These are phyloP conservation scores for Aureobasidium sp. DNA, from an alignment of 2,329 filamentous ascomycete genomes.

Conservation along the genomic window DNA sequence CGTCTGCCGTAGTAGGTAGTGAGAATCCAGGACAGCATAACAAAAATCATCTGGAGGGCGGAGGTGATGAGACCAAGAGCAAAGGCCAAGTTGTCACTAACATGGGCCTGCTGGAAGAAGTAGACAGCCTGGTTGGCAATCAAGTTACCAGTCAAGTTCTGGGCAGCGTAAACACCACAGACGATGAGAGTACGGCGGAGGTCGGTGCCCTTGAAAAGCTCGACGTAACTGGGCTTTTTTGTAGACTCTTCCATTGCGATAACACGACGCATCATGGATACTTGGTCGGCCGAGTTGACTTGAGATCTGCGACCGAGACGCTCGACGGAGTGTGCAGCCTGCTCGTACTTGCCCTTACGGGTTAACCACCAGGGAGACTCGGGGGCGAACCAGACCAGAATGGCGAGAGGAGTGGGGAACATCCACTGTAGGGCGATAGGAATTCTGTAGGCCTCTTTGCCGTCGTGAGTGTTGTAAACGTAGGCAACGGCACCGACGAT, in stretches of 20 bases:
- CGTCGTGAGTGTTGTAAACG: slow-evolving; percentile 30
- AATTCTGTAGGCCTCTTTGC: slow-evolving; percentile 35
- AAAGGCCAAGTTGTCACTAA: slow-evolving; percentile 48
- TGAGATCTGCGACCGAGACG: slow-evolving; percentile 42
- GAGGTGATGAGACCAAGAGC: slow-evolving; percentile 57
- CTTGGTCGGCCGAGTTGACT: slow-evolving; percentile 46
- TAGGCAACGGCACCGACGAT: slow-evolving; percentile 53
- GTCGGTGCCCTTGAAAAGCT: slow-evolving; percentile 50
- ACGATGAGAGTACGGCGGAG: slow-evolving; percentile 47
- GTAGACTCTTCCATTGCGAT: slow-evolving; percentile 49
- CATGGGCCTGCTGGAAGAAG: slow-evolving; percentile 56
- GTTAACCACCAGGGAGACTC: slow-evolving; percentile 50
- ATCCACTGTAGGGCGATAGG: slow-evolving; percentile 53
- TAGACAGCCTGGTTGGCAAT: slow-evolving; percentile 56
- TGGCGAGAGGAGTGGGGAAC: slow-evolving; percentile 48
- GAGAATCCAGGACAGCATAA: slow-evolving; percentile 60
- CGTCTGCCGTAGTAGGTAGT: slow-evolving; percentile 56
- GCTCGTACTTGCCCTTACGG: slow-evolving; percentile 39
- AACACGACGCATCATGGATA: slow-evolving; percentile 53
- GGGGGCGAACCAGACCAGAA: slow-evolving; percentile 44
- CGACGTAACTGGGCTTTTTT: slow-evolving; percentile 41
- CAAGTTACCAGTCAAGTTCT: slow-evolving; percentile 55
- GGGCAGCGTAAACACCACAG: slow-evolving; percentile 50
- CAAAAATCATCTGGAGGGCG: slow-evolving; percentile 52
- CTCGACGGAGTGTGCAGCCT: slow-evolving; percentile 39